phyloP scores from a whole-genome alignment of 1,284 basidiomycete species.

The Volvariella volvacea region DNA sequence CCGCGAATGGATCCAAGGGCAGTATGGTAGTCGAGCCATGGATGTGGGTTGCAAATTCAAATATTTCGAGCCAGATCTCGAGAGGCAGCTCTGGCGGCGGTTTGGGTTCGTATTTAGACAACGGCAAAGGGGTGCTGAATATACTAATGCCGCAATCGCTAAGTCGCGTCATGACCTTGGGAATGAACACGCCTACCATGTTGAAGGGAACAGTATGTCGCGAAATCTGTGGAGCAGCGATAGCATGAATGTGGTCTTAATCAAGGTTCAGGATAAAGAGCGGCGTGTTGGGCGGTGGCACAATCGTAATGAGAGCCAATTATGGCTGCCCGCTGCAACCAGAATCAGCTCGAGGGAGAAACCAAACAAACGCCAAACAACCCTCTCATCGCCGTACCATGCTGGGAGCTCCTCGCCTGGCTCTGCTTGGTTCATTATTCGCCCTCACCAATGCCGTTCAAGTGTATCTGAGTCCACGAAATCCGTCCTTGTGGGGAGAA shows the following conservation, averaged over 20 bases:
- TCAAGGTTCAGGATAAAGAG: slow-evolving; percentile 6
- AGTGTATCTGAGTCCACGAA: slow-evolving; percentile 51
- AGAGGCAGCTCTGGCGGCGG: slow-evolving; percentile 31
- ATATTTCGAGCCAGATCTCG: slow-evolving; percentile 53
- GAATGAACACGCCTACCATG: slow-evolving; percentile 21
- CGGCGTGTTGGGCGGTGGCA: slow-evolving; percentile 5
- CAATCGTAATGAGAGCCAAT: slow-evolving; percentile 1
- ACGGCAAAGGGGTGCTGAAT: slow-evolving; percentile 8
- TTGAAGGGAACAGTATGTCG: slow-evolving; percentile 20
- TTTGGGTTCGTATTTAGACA: slow-evolving; percentile 3
- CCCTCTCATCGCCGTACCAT: slow-evolving; percentile 14
- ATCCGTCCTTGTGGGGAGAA: slow-evolving; percentile 23
- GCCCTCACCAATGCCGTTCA: slow-evolving; percentile 33
- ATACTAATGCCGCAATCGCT: slow-evolving; percentile 1
- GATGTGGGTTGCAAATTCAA: slow-evolving; percentile 47
- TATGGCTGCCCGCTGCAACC: background rate
- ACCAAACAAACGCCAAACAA: slow-evolving; percentile 9
- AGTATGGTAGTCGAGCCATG: slow-evolving; percentile 29
- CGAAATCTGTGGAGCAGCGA: slow-evolving; percentile 17
- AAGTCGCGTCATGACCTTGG: slow-evolving; percentile 4
- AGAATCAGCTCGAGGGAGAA: background rate
- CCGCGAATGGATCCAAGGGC: slow-evolving; percentile 33
- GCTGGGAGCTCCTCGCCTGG: slow-evolving; percentile 18
- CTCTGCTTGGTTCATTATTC: slow-evolving; percentile 22
- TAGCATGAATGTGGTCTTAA: slow-evolving; percentile 17